These are phyloP conservation scores for Mytilinidion resinicola DNA, from an alignment of 495 filamentous ascomycete species.

Conservation along the genomic window DNA sequence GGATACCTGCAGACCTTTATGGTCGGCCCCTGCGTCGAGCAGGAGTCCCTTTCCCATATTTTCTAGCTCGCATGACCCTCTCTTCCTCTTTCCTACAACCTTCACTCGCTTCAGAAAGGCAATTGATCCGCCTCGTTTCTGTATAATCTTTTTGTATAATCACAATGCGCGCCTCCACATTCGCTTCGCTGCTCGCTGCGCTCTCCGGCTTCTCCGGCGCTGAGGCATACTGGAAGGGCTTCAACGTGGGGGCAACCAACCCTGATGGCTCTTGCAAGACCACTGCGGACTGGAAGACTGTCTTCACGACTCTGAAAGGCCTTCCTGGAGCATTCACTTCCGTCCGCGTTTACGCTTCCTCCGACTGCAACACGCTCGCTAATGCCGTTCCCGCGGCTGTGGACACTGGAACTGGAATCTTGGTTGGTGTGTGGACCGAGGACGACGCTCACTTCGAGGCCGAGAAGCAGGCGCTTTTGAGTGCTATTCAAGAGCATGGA, in stretches of 20 bases:
- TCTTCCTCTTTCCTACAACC: not conserved
- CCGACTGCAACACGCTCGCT: slow-evolving; percentile 46
- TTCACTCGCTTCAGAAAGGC: not conserved
- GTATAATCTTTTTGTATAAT: not conserved
- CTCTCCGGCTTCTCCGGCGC: slow-evolving; percentile 6
- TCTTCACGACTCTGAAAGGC: slow-evolving; percentile 43
- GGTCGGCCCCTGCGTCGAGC: not conserved
- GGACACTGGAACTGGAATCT: slow-evolving; percentile 43
- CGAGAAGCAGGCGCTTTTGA: slow-evolving; percentile 44
- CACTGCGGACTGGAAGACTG: slow-evolving; percentile 41
- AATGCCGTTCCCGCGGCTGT: slow-evolving; percentile 51
- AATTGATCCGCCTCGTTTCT: not conserved
- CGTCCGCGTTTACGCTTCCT: slow-evolving; percentile 47
- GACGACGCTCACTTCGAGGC: slow-evolving; percentile 43
- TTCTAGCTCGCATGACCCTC: not conserved
- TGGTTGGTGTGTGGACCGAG: slow-evolving; percentile 50
- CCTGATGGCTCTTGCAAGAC: slow-evolving; percentile 45
- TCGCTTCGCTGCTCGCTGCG: slow-evolving; percentile 10
- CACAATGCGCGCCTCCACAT: slow-evolving; percentile 16
- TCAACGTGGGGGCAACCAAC: slow-evolving; percentile 45
- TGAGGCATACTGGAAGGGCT: slow-evolving; percentile 39
- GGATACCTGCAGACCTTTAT: not conserved
- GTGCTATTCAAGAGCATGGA: slow-evolving; percentile 42
- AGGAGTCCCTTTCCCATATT: not conserved
- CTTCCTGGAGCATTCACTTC: slow-evolving; percentile 46